Base-by-base conservation (phyloP, 2,329 filamentous ascomycete species). In the Cordyceps cateniannulata region DNA sequence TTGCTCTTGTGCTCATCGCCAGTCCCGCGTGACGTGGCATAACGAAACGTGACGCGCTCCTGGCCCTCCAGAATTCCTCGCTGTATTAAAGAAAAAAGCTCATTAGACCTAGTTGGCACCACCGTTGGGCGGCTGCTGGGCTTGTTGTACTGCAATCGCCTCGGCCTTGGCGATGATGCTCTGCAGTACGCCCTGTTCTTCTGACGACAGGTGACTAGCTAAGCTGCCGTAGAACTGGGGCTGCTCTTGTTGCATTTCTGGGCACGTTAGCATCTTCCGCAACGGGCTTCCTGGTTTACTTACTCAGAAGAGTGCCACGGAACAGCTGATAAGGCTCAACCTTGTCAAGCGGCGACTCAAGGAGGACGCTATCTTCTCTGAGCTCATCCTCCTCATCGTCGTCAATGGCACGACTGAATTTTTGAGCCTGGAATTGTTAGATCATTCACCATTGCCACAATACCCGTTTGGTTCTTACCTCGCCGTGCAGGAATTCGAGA, bases 341-440 rank as follows among this genome's bases (percentile, higher is more conserved):
- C 77, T 95, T 95, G 75, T 99, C 95, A 25, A 99, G 81, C 18
- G 93, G 93, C 14, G 93, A 96, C 75, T 99, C 95, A 2, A 99
- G 84, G 56, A 98, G 80, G 62, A 91, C 89, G 72, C 93, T 93
- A 69, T 98, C 95, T 73, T 98, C 93, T 20, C 96, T 85, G 50
- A 97, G 87, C 59, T 96, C 93, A 60, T 96, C 92, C 27, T 93
- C 90, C 1, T 91, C 91, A 53, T 88, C 84, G 27, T 87, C 85
- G 18, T 84, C 82, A 35, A 83, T 81, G 29, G 88, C 81, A 20
- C 86, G 83, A 64, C 88, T 86, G 73, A 95, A 93, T 72, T 95
- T 96, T 68, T 91, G 87, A 14, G 92, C 91, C 86, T 91, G 66
- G 5, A 61, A 7, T 3, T n/a, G 62, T 74, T 62, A 73, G 69